These are phyloP conservation scores for Ophioceras dolichostomum DNA, from an alignment of 2,329 filamentous ascomycete species.

Conservation along the genomic window DNA sequence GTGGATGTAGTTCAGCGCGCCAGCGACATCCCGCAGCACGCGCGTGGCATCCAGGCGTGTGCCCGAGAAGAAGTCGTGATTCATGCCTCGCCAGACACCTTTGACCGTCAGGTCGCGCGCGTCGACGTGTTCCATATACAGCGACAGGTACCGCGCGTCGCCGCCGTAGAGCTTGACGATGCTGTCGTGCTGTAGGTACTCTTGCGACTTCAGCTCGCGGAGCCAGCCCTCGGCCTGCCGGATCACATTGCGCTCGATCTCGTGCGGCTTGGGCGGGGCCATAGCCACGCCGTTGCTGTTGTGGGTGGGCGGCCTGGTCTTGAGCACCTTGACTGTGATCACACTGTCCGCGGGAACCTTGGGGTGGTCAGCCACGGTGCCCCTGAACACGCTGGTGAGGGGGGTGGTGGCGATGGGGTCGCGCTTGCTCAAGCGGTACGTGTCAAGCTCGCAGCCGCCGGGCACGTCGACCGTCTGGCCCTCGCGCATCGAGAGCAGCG, in stretches of 20 bases:
- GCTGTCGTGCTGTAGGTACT: slow-evolving; percentile 40
- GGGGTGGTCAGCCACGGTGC: slow-evolving; percentile 28
- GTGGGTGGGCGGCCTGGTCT: slow-evolving; percentile 26
- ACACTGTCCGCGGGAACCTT: slow-evolving; percentile 34
- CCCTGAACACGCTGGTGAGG: slow-evolving; percentile 44
- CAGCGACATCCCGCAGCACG: slow-evolving; percentile 40
- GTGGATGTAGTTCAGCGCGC: slow-evolving; percentile 45
- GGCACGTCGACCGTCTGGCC: slow-evolving; percentile 37
- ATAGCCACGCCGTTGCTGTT: too few relatives aligned
- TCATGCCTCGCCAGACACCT: slow-evolving; percentile 34
- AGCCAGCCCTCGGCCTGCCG: slow-evolving; percentile 48
- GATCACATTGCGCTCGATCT: slow-evolving; percentile 42
- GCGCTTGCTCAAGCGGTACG: slow-evolving; percentile 41
- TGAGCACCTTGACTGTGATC: slow-evolving; percentile 49
- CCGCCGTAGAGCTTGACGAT: slow-evolving; percentile 47
- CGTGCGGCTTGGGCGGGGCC: slow-evolving; percentile 31
- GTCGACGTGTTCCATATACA: slow-evolving; percentile 51
- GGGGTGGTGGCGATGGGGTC: slow-evolving; percentile 43
- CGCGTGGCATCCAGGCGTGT: slow-evolving; percentile 33
- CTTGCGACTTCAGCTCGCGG: slow-evolving; percentile 43
- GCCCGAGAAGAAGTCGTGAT: slow-evolving; percentile 37
- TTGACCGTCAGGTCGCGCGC: slow-evolving; percentile 38
- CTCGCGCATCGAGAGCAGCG: slow-evolving; percentile 36
- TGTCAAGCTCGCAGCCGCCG: slow-evolving; percentile 36
- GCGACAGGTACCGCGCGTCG: slow-evolving; percentile 44